Evolutionary conservation across 495 filamentous ascomycete species (phyloP).

Genomic region (Peziza echinospora): DNA sequence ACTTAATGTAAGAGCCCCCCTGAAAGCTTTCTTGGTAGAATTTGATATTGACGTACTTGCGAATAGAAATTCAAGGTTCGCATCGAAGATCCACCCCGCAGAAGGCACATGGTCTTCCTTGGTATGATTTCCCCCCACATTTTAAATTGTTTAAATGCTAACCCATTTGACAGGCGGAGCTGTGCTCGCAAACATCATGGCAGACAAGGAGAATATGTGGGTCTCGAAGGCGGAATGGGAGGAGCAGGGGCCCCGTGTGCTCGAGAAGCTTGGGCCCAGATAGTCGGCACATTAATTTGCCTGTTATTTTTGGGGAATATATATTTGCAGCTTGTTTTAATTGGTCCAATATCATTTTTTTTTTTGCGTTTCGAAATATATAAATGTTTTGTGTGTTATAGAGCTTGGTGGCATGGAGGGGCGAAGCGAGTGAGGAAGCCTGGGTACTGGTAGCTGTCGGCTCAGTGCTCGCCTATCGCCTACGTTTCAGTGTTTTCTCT

Average conservation of each 20-base stretch:
- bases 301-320: too few relatives aligned
- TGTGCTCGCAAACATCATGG: constrained; percentile 94
- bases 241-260: constrained; percentile 64
- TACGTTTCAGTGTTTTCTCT: too few relatives aligned
- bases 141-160: neutral
- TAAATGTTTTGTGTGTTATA: neutral
- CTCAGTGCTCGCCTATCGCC: too few relatives aligned
- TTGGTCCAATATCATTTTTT: neutral
- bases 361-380: too few relatives aligned
- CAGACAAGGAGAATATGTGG: constrained; percentile 98
- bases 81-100: constrained; percentile 89
- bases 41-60: constrained; percentile 2
- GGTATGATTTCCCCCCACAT: neutral
- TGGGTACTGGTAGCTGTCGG: too few relatives aligned
- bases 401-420: too few relatives aligned
- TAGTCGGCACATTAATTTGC: neutral
- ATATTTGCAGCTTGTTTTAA: neutral
- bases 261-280: constrained; percentile 81
- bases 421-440: too few relatives aligned
- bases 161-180: constrained; percentile 49
- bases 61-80: constrained; percentile 91
- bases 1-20: constrained; percentile 38
- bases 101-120: constrained; percentile 92
- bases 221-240: constrained; percentile 91
- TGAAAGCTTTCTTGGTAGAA: neutral